phyloP scores from a whole-genome alignment of 148 eudicot species.

The Cornus florida region DNA sequence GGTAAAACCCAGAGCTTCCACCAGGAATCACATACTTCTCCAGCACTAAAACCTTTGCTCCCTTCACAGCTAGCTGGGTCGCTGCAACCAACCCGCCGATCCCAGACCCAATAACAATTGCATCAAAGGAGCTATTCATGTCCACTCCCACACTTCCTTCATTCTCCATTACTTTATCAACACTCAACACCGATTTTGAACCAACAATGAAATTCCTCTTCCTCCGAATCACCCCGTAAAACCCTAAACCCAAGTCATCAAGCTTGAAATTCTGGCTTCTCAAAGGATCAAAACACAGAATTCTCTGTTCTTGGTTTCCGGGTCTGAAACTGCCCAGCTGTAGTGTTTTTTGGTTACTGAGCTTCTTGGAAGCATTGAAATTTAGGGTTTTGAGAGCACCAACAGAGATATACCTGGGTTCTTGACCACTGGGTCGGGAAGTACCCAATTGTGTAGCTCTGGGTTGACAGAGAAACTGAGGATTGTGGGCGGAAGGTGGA shows the following conservation, averaged over 20 bases:
- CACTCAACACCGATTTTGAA: slow-evolving; percentile 50
- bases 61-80: slow-evolving; percentile 94
- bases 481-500: neutral
- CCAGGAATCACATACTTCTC: slow-evolving; percentile 99
- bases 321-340: slow-evolving; percentile 14
- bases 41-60: slow-evolving; percentile 88
- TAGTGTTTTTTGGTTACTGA: neutral
- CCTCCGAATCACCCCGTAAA: slow-evolving; percentile 14
- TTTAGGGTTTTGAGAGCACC: slow-evolving; percentile 1
- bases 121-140: slow-evolving; percentile 52
- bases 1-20: slow-evolving; percentile 92
- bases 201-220: slow-evolving; percentile 21
- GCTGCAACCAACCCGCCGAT: slow-evolving; percentile 97
- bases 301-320: slow-evolving; percentile 16
- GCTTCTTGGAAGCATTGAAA: slow-evolving; percentile 11
- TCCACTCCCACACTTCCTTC: slow-evolving; percentile 30
- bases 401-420: neutral
- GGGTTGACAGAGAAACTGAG: slow-evolving; percentile 17
- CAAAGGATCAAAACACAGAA: slow-evolving; percentile 6
- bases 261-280: slow-evolving; percentile 11
- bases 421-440: slow-evolving; percentile 8
- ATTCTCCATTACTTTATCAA: slow-evolving; percentile 33
- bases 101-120: slow-evolving; percentile 93
- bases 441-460: neutral
- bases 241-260: slow-evolving; percentile 20